A percentile compares a stretch with the other conserved stretches of the same genome.
These are phyloP conservation scores for Cucumis melo DNA, from an alignment of 306 rosid species.

Conservation along the genomic window DNA sequence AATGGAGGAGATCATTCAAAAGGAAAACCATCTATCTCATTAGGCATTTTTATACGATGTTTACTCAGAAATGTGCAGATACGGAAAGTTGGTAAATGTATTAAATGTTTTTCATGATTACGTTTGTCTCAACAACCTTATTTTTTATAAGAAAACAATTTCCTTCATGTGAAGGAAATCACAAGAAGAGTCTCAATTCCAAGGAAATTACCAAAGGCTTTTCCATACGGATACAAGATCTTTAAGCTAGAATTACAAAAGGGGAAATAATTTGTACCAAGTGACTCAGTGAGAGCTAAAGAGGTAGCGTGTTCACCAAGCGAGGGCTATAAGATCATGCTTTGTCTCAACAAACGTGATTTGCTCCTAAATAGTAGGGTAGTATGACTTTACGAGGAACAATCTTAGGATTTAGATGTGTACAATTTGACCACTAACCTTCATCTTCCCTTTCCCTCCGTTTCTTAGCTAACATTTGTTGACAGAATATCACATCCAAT, in stretches of 20 bases:
- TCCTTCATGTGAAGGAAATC: too few species aligned
- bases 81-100: not conserved
- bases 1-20: too few species aligned
- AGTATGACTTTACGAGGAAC: not conserved
- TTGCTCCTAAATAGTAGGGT: not conserved
- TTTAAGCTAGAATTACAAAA: too few species aligned
- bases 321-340: not conserved
- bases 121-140: not conserved
- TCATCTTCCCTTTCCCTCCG: not conserved
- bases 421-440: not conserved
- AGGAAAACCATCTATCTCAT: too few species aligned
- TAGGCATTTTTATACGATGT: too few species aligned
- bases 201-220: too few species aligned
- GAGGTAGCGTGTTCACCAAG: not conserved
- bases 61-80: too few species aligned
- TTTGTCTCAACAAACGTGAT: not conserved
- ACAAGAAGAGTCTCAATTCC: too few species aligned
- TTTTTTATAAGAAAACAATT: too few species aligned
- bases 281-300: too few species aligned
- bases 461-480: not conserved
- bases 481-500: not conserved
- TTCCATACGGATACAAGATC: too few species aligned
- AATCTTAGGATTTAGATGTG: not conserved
- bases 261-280: too few species aligned
- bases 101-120: not conserved